Evolutionary conservation across 495 filamentous ascomycete species (phyloP).

Genomic region (Aspergillus ellipticus): DNA sequence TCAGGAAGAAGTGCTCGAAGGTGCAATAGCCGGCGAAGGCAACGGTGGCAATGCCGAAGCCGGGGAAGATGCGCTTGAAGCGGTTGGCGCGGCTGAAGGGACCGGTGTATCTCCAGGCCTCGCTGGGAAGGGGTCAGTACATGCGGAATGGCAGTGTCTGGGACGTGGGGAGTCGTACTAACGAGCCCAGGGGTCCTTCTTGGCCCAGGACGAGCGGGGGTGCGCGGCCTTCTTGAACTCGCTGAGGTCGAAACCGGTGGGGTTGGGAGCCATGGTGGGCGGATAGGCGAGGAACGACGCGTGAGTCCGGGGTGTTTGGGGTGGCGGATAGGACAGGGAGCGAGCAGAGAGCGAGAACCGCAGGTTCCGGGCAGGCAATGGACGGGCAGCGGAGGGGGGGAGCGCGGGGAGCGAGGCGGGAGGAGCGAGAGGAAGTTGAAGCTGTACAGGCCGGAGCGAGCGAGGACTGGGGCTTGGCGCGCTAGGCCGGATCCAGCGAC

Average conservation of each 20-base stretch:
- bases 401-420: background rate
- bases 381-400: background rate
- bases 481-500: conserved; percentile 33
- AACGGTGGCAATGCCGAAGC: conserved; percentile 84
- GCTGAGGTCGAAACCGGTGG: conserved; percentile 79
- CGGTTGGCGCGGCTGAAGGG: conserved; percentile 85
- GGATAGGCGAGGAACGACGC: conserved; percentile 5
- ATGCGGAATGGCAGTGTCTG: conserved; percentile 5
- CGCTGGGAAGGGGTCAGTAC: conserved; percentile 51
- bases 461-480: conserved; percentile 19
- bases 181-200: conserved; percentile 85
- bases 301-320: conserved; percentile 6
- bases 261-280: conserved; percentile 54
- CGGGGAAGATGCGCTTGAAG: conserved; percentile 80
- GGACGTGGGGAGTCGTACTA: conserved; percentile 44
- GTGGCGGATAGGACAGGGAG: background rate
- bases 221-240: conserved; percentile 67
- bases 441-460: conserved; percentile 14
- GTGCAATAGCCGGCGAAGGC: conserved; percentile 86
- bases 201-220: conserved; percentile 48
- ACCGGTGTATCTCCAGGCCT: conserved; percentile 91
- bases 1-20: conserved; percentile 82
- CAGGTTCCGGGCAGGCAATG: conserved; percentile 13
- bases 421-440: conserved; percentile 19
- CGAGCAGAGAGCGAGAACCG: conserved; percentile 7